phyloP scores from a whole-genome alignment of 345 rosid species.

The Pelargonium nanum region DNA sequence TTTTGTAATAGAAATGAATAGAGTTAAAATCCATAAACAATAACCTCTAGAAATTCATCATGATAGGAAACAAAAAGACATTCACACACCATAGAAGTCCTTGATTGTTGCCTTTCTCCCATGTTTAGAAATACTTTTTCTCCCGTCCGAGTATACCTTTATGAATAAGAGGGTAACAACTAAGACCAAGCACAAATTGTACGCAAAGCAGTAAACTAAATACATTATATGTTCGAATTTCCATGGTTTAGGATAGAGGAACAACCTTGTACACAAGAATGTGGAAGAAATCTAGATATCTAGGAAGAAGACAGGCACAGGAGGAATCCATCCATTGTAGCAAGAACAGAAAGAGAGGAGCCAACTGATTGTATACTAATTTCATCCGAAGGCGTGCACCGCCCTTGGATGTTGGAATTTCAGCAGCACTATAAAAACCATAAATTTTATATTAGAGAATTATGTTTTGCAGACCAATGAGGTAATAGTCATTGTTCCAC shows the following conservation, averaged over 20 bases:
- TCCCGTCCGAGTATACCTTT: conserved; percentile 61
- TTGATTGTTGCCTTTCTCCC: conserved; percentile 87
- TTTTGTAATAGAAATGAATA: background rate
- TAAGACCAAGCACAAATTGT: conserved; percentile 4
- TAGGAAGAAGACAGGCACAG: conserved; percentile 63
- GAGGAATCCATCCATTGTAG: conserved; percentile 84
- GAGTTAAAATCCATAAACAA: background rate
- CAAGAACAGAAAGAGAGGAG: conserved; percentile 67
- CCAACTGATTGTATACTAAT: conserved; percentile 70
- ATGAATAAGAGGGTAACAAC: conserved; percentile 6
- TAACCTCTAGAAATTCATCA: background rate
- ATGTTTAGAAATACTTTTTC: conserved; percentile 32
- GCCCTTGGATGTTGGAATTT: conserved; percentile 71
- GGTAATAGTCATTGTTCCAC: background rate
- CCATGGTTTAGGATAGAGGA: conserved; percentile 6
- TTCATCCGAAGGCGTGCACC: conserved; percentile 78
- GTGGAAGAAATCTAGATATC: conserved; percentile 77
- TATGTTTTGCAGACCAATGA: background rate
- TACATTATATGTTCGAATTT: background rate
- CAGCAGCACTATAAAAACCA: conserved; percentile 49
- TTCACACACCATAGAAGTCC: conserved; percentile 67
- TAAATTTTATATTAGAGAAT: conserved; percentile 3
- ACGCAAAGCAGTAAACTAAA: background rate
- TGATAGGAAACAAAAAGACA: conserved; percentile 1
- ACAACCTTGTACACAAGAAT: conserved; percentile 71